phyloP scores from a whole-genome alignment of 352 stramenopile genomes.

The Pythium chondricola region DNA sequence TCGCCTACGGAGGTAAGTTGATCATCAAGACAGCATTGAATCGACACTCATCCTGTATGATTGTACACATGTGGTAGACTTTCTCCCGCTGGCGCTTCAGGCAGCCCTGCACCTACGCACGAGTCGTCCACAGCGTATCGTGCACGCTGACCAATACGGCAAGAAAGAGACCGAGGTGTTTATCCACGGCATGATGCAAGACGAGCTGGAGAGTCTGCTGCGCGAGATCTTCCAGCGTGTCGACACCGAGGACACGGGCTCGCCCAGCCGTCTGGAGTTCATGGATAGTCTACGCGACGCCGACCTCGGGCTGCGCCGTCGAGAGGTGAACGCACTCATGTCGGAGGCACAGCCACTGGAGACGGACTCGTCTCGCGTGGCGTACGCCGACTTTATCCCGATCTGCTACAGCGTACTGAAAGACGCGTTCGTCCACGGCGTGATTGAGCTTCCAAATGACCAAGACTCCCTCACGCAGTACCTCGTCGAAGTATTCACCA shows the following conservation, averaged over 20 bases:
- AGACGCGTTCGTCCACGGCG: constrained; percentile 42
- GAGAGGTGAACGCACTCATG: constrained; percentile 78
- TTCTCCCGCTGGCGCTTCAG: constrained; percentile 43
- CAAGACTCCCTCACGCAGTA: constrained; percentile 65
- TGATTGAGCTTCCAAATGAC: constrained; percentile 59
- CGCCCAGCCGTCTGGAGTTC: constrained; percentile 44
- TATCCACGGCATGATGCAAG: constrained; percentile 75
- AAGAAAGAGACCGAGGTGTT: constrained; percentile 46
- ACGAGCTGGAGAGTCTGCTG: constrained; percentile 75
- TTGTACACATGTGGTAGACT: too few species aligned
- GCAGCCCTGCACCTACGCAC: constrained; percentile 35
- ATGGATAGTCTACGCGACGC: constrained; percentile 61
- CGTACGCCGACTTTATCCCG: constrained; percentile 53
- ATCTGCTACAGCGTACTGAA: constrained; percentile 53
- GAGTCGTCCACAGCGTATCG: constrained; percentile 37
- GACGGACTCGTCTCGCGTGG: constrained; percentile 20
- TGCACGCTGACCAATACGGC: constrained; percentile 31
- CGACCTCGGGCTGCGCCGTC: constrained; percentile 56
- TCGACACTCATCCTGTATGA: too few species aligned
- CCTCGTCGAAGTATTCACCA: constrained; percentile 68
- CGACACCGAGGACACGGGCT: constrained; percentile 47
- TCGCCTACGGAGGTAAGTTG: constrained; percentile 33
- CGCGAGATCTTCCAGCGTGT: constrained; percentile 69
- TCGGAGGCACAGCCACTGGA: constrained; percentile 40
- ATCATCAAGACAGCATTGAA: too few species aligned